Evolutionary conservation across 371 early-diverging fungal species (phyloP).

Genomic region (Mucor velutinosus): DNA sequence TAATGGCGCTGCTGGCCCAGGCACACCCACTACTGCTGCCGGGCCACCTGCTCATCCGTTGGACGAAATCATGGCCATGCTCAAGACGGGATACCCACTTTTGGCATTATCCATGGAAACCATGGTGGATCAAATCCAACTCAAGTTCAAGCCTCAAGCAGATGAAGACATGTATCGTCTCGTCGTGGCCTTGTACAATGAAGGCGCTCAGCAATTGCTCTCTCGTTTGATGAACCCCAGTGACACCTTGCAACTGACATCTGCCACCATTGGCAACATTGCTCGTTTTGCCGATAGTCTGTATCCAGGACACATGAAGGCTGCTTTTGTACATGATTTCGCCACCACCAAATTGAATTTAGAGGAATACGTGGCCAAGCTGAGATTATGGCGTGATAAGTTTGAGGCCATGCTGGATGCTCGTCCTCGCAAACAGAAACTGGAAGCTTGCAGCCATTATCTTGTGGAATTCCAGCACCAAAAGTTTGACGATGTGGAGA

Average conservation of each 20-base stretch:
- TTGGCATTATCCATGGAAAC: constrained; percentile 95
- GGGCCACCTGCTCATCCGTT: constrained; percentile 51
- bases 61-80: constrained; percentile 94
- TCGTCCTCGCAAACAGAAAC: constrained; percentile 75
- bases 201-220: constrained; percentile 82
- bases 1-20: background rate
- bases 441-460: constrained; percentile 88
- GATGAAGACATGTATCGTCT: constrained; percentile 97
- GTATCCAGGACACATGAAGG: constrained; percentile 74
- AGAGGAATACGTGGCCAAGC: constrained; percentile 76
- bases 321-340: constrained; percentile 90
- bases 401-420: constrained; percentile 84
- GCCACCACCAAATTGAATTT: constrained; percentile 79
- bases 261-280: constrained; percentile 79
- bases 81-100: constrained; percentile 95
- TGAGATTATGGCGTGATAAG: constrained; percentile 87
- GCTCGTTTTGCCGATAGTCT: constrained; percentile 83
- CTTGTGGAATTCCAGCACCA: constrained; percentile 97
- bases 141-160: constrained; percentile 87
- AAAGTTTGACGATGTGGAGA: constrained; percentile 96
- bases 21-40: background rate
- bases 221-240: constrained; percentile 58
- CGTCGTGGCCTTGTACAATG: constrained; percentile 85
- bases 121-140: constrained; percentile 95
- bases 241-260: constrained; percentile 65